Evolutionary conservation across 2,329 filamentous ascomycete species (phyloP).

Genomic region (Botrytis fragariae): DNA sequence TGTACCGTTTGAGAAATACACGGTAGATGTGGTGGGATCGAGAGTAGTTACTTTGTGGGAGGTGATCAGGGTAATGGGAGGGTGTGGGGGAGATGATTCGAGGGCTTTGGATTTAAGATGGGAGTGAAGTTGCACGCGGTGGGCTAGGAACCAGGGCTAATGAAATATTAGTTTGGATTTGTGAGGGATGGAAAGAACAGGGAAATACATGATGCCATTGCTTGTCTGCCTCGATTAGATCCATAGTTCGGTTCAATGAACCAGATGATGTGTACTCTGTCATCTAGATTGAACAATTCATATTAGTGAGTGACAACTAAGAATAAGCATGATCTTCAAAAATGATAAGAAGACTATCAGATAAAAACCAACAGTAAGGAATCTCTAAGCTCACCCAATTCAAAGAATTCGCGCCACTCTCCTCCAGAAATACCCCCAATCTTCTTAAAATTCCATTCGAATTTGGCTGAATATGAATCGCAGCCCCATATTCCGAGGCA

Average conservation of each 20-base stretch:
- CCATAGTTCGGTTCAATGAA: background rate
- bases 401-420: conserved; percentile 38
- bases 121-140: conserved; percentile 53
- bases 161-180: background rate
- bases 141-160: conserved; percentile 50
- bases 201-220: conserved; percentile 47
- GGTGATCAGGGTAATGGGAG: conserved; percentile 42
- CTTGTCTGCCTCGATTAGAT: conserved; percentile 39
- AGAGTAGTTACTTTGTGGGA: conserved; percentile 46
- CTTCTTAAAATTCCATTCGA: conserved; percentile 53
- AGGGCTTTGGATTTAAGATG: conserved; percentile 49
- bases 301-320: background rate
- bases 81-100: conserved; percentile 39
- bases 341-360: background rate
- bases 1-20: conserved; percentile 48
- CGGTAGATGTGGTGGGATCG: conserved; percentile 41
- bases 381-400: background rate
- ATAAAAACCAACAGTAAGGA: background rate
- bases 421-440: conserved; percentile 44
- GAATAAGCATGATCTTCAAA: background rate
- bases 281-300: conserved; percentile 20
- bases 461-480: conserved; percentile 62
- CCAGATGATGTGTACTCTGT: conserved; percentile 34
- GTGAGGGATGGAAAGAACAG: background rate
- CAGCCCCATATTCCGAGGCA: conserved; percentile 56